Conservation (phyloP, 768 basidiomycete species). For the Naganishia randhawae region DNA sequence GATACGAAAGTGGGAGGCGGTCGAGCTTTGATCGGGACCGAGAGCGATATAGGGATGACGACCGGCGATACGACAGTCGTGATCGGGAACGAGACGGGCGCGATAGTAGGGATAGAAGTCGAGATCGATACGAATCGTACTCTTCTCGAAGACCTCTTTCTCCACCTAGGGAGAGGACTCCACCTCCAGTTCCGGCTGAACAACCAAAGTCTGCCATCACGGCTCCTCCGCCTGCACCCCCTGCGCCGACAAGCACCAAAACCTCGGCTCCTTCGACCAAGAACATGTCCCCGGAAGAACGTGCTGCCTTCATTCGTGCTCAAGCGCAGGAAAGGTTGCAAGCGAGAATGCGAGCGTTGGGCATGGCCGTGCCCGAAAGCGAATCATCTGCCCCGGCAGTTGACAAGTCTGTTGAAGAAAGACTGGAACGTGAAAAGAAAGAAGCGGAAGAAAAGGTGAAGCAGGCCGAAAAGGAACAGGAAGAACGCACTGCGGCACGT, state of each 20-base stretch:
- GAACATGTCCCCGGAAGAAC: conserved; percentile 79
- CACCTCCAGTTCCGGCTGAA: conserved; percentile 52
- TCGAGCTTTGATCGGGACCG: conserved; percentile 35
- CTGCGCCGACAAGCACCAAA: conserved; percentile 55
- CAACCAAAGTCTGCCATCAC: conserved; percentile 28
- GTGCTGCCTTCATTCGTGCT: conserved; percentile 68
- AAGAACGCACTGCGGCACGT: conserved; percentile 70
- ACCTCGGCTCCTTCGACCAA: conserved; percentile 56
- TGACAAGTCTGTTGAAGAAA: conserved; percentile 77
- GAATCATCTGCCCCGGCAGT: conserved; percentile 49
- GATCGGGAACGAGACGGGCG: conserved; percentile 54
- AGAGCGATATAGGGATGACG: conserved; percentile 54
- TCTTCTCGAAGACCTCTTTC: conserved; percentile 45
- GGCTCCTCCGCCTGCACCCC: conserved; percentile 56
- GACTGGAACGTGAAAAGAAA: conserved; percentile 76
- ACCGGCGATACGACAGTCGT: conserved; percentile 52
- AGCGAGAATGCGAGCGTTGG: conserved; percentile 78
- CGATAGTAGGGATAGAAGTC: conserved; percentile 36
- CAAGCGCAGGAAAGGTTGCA: conserved; percentile 78
- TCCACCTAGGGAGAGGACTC: conserved; percentile 52
- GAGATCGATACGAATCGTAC: conserved; percentile 41
- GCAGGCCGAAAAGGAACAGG: conserved; percentile 73
- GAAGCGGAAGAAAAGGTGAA: conserved; percentile 83
- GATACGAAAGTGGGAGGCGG: conserved; percentile 30
- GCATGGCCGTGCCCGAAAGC: conserved; percentile 56